phyloP scores from a whole-genome alignment of 2,329 filamentous ascomycete species.

The Thermoascus crustaceus region DNA sequence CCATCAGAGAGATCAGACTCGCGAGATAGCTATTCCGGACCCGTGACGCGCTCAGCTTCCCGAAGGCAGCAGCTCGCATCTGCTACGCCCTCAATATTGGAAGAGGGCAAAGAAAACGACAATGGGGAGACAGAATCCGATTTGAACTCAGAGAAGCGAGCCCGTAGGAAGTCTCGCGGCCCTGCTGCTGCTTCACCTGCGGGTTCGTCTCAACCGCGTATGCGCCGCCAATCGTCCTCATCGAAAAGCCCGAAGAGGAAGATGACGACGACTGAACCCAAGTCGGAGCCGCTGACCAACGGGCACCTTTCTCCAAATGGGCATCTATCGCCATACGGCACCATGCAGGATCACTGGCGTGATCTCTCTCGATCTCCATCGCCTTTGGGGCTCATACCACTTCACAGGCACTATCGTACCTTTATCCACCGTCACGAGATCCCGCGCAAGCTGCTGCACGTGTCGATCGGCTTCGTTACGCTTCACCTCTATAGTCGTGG shows the following conservation, averaged over 20 bases:
- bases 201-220: slow-evolving; percentile 35
- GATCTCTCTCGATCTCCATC: slow-evolving; percentile 87
- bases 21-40: slow-evolving; percentile 60
- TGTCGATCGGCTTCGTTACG: slow-evolving; percentile 93
- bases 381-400: slow-evolving; percentile 86
- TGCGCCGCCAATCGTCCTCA: slow-evolving; percentile 17
- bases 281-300: slow-evolving; percentile 32
- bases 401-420: slow-evolving; percentile 82
- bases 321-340: slow-evolving; percentile 57
- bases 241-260: slow-evolving; percentile 44
- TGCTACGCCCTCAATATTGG: slow-evolving; percentile 54
- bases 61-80: slow-evolving; percentile 47
- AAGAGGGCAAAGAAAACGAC: slow-evolving; percentile 42
- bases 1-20: slow-evolving; percentile 42
- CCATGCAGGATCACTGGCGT: slow-evolving; percentile 63
- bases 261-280: slow-evolving; percentile 36
- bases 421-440: slow-evolving; percentile 97
- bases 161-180: slow-evolving; percentile 64
- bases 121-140: slow-evolving; percentile 41
- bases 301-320: slow-evolving; percentile 48
- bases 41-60: slow-evolving; percentile 67
- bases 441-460: slow-evolving; percentile 83
- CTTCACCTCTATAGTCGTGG: slow-evolving; percentile 77
- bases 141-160: slow-evolving; percentile 49
- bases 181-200: slow-evolving; percentile 44